Evolutionary conservation across 148 eudicot species (phyloP).

Genomic region (Spergularia marina): DNA sequence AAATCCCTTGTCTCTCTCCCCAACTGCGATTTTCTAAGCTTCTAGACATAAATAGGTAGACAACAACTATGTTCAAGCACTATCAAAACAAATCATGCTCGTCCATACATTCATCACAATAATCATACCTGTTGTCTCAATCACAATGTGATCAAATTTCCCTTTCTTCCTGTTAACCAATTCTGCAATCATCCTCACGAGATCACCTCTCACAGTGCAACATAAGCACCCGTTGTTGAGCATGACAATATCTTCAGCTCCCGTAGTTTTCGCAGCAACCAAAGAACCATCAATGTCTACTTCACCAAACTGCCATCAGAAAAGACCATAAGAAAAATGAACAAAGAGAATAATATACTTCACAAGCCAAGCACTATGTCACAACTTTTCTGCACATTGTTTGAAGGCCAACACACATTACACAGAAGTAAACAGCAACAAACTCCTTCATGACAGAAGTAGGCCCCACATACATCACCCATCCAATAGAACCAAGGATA

Average conservation of each 20-base stretch:
- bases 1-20: too few species aligned
- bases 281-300: conserved; percentile 62
- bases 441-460: background rate
- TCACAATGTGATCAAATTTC: conserved; percentile 89
- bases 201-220: conserved; percentile 99
- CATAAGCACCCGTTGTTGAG: conserved; percentile 97
- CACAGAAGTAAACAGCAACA: background rate
- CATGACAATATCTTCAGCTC: conserved; percentile 96
- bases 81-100: too few species aligned
- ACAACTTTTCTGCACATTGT: background rate
- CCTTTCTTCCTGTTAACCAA: conserved; percentile 81
- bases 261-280: conserved; percentile 85
- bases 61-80: too few species aligned
- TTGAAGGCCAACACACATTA: background rate
- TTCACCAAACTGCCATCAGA: conserved; percentile 42
- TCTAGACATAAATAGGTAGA: too few species aligned
- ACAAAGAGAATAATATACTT: conserved; percentile 2
- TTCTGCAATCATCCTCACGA: conserved; percentile 90
- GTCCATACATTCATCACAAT: conserved; percentile 5
- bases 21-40: too few species aligned
- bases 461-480: background rate
- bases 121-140: conserved; percentile 86
- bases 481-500: background rate
- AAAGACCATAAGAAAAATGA: background rate
- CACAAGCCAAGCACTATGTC: background rate